phyloP scores from a whole-genome alignment of 805 yeast genomes.

The Yarrowia osloensis region DNA sequence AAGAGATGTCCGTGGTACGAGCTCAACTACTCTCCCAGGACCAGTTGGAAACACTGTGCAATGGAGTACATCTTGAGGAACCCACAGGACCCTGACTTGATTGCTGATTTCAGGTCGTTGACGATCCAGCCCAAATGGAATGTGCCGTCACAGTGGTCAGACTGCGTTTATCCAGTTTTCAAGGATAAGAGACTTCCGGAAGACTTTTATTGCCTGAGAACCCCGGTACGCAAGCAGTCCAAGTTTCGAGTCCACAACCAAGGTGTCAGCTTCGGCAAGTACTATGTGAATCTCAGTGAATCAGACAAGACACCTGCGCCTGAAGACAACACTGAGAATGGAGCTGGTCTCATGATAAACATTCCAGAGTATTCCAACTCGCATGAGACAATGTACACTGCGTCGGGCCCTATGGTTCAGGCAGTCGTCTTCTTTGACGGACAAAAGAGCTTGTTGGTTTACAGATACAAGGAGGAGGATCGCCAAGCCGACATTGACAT shows the following conservation, averaged over 20 bases:
- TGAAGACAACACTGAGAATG: not conserved
- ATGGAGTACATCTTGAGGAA: not conserved
- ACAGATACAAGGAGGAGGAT: not conserved
- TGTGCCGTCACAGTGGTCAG: not conserved
- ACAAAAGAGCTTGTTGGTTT: not conserved
- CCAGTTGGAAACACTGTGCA: slow-evolving; percentile 7
- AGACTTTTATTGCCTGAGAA: not conserved
- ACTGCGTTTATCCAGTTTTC: not conserved
- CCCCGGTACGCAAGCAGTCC: not conserved
- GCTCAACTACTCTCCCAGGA: not conserved
- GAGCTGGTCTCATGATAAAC: slow-evolving; percentile 14
- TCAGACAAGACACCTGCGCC: not conserved
- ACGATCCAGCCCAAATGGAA: slow-evolving; percentile 7
- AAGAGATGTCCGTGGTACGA: slow-evolving; percentile 9
- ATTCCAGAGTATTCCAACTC: slow-evolving; percentile 7
- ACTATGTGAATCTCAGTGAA: not conserved
- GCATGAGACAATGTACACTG: slow-evolving; percentile 14
- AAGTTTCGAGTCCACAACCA: not conserved
- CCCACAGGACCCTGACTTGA: not conserved
- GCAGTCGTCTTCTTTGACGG: slow-evolving; percentile 7
- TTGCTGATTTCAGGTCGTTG: not conserved
- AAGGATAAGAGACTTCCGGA: not conserved
- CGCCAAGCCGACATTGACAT: not conserved
- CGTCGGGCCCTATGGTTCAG: not conserved
- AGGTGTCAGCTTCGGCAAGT: slow-evolving; percentile 11